These are phyloP conservation scores for Cutaneotrichosporon sp. DNA, from an alignment of 1,284 basidiomycete species.

Conservation along the genomic window DNA sequence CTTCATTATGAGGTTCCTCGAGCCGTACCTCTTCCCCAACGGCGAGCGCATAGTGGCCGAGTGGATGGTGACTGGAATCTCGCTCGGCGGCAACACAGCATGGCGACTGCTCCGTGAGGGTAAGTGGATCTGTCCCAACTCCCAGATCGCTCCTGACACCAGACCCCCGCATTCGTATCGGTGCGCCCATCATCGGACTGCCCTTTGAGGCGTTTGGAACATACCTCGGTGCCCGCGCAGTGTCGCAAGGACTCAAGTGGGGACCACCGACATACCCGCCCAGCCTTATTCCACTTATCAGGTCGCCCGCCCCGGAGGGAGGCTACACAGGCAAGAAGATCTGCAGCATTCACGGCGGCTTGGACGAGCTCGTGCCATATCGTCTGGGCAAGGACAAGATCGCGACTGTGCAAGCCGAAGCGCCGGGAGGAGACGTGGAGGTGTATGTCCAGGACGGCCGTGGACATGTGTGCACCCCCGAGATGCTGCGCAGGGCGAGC, in stretches of 20 bases:
- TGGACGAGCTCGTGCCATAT: slow-evolving; percentile 45
- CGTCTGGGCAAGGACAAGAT: slow-evolving; percentile 34
- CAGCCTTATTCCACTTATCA: slow-evolving; percentile 54
- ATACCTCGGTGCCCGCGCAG: slow-evolving; percentile 57
- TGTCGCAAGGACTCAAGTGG: slow-evolving; percentile 49
- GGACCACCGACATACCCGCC: slow-evolving; percentile 59
- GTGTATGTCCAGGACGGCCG: slow-evolving; percentile 42
- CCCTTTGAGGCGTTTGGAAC: slow-evolving; percentile 64
- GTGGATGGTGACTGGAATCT: slow-evolving; percentile 59
- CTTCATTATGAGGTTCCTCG: slow-evolving; percentile 74
- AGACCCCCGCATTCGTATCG: slow-evolving; percentile 67
- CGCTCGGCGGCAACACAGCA: slow-evolving; percentile 49
- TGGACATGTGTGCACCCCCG: slow-evolving; percentile 46
- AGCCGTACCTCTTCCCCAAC: slow-evolving; percentile 68
- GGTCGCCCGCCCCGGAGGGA: slow-evolving; percentile 50
- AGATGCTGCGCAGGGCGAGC: slow-evolving; percentile 44
- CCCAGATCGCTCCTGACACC: slow-evolving; percentile 13
- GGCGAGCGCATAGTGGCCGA: slow-evolving; percentile 61
- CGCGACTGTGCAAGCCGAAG: slow-evolving; percentile 24
- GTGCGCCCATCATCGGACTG: slow-evolving; percentile 69
- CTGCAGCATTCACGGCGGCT: slow-evolving; percentile 58
- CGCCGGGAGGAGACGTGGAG: slow-evolving; percentile 26
- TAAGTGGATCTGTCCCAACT: slow-evolving; percentile 25
- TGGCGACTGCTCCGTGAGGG: slow-evolving; percentile 52
- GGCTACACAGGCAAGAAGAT: slow-evolving; percentile 66